These are phyloP conservation scores for Rhododendron simsii DNA, from an alignment of 148 eudicot genomes.

Conservation along the genomic window DNA sequence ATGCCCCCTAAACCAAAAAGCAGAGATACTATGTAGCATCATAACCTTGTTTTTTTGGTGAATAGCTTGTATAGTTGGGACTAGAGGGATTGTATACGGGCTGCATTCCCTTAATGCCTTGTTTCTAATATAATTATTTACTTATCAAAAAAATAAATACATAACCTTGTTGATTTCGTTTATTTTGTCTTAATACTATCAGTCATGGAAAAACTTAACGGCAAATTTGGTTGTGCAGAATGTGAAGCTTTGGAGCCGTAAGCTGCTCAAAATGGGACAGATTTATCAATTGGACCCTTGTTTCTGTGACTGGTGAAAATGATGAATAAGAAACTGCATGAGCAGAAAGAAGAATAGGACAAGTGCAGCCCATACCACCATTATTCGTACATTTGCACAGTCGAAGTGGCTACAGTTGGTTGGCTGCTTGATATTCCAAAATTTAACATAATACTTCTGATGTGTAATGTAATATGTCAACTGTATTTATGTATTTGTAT, in stretches of 20 bases:
- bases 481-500: slow-evolving; percentile 4
- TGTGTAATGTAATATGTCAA: background rate
- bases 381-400: background rate
- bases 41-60: background rate
- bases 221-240: slow-evolving; percentile 10
- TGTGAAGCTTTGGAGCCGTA: slow-evolving; percentile 8
- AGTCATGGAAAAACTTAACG: background rate
- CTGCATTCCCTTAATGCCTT: no score
- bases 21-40: background rate
- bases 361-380: background rate
- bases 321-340: background rate
- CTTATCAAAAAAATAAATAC: no score
- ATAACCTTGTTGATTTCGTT: background rate
- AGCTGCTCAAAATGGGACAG: slow-evolving; percentile 8
- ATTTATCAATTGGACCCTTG: background rate
- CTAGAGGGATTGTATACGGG: no score
- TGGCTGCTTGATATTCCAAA: background rate
- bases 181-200: background rate
- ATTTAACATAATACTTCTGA: background rate
- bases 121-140: no score
- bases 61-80: no score
- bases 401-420: background rate
- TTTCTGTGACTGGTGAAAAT: background rate
- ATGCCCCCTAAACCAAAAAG: background rate
- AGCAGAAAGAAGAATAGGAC: background rate